Conservation (phyloP, 2,329 filamentous ascomycete species). For the Scytalidium sp. region DNA sequence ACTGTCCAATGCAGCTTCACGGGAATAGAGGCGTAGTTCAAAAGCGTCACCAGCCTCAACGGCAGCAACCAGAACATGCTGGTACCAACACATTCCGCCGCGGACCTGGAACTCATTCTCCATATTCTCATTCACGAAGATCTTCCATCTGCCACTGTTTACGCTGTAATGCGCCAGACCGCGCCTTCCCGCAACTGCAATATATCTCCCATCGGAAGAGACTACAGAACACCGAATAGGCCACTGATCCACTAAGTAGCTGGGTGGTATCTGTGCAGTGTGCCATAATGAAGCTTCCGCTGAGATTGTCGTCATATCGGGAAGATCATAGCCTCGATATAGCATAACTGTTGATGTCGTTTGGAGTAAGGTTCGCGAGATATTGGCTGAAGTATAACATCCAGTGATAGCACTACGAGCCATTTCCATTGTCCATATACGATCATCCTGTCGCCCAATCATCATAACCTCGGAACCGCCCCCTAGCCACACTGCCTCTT, state of each 20-base stretch:
- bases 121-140: conserved; percentile 74
- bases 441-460: conserved; percentile 66
- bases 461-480: conserved; percentile 84
- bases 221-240: conserved; percentile 85
- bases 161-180: conserved; percentile 95
- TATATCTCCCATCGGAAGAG: conserved; percentile 88
- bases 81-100: conserved; percentile 98
- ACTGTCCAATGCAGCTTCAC: conserved; percentile 75
- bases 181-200: conserved; percentile 90
- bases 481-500: conserved; percentile 80
- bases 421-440: conserved; percentile 86
- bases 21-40: conserved; percentile 88
- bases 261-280: conserved; percentile 77
- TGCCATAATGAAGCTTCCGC: conserved; percentile 96
- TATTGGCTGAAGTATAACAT: conserved; percentile 87
- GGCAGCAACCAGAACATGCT: conserved; percentile 89
- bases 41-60: conserved; percentile 82
- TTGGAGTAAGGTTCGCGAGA: conserved; percentile 84
- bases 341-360: conserved; percentile 86
- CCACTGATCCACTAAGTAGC: conserved; percentile 90
- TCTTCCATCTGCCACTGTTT: conserved; percentile 92
- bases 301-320: conserved; percentile 86
- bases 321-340: conserved; percentile 88
- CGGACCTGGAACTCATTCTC: conserved; percentile 91
- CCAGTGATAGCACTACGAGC: conserved; percentile 90